phyloP scores from a whole-genome alignment of 441 rosid species.

The Corymbia citriodora region DNA sequence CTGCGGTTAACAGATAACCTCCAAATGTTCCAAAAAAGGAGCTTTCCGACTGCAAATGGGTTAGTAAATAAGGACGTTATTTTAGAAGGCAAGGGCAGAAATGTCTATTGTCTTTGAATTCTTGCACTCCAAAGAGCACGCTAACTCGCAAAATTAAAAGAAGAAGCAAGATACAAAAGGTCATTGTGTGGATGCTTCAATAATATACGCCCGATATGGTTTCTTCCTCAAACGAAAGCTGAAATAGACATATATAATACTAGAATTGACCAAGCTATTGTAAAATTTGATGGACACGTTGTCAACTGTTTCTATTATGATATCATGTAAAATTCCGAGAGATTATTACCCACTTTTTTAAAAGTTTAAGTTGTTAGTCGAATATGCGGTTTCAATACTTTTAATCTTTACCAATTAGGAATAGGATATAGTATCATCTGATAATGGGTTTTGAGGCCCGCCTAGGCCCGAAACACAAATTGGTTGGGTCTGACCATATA shows the following conservation, averaged over 20 bases:
- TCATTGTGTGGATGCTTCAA: background rate
- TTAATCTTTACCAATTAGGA: background rate
- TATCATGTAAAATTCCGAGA: no score
- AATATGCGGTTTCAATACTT: background rate
- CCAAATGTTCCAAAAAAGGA: background rate
- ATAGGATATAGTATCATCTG: background rate
- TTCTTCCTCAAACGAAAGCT: background rate
- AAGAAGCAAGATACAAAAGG: background rate
- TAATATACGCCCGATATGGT: background rate
- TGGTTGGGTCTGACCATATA: no score
- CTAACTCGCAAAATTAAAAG: background rate
- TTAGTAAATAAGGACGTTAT: background rate
- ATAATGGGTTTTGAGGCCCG: no score
- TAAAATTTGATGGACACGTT: no score
- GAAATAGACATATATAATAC: no score
- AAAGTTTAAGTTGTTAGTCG: fast-evolving
- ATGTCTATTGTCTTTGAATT: background rate
- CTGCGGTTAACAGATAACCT: background rate
- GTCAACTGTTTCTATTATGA: no score
- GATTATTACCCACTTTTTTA: no score
- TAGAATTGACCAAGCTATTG: no score
- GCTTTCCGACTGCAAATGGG: background rate
- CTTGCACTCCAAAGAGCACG: background rate
- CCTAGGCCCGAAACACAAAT: no score
- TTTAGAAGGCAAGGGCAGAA: background rate